Percentiles rank a stretch among this genome's conserved stretches.
Evolutionary conservation across 371 early-diverging fungal species (phyloP).

Genomic region (Saksenaea oblongispora): DNA sequence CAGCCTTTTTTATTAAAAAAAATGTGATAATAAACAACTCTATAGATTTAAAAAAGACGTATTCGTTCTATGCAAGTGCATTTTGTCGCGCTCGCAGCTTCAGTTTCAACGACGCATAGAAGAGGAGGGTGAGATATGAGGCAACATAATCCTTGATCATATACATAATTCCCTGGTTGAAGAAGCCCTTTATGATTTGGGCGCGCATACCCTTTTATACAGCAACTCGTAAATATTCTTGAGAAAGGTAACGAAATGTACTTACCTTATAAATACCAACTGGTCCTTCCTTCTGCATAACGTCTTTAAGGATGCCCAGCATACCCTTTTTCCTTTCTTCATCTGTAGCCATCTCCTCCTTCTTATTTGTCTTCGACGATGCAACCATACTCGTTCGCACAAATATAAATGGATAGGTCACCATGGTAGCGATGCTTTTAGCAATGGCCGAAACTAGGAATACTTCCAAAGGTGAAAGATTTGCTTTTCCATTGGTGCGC

Average conservation of each 20-base stretch:
- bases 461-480: conserved; percentile 45
- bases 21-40: neutral
- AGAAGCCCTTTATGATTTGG: conserved; percentile 65
- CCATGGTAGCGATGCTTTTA: conserved; percentile 58
- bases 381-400: conserved; percentile 52
- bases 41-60: no score
- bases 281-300: conserved; percentile 47
- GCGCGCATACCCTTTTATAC: conserved; percentile 47
- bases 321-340: conserved; percentile 33
- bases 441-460: conserved; percentile 62
- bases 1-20: neutral
- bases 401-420: conserved; percentile 65
- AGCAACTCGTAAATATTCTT: neutral
- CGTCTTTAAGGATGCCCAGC: conserved; percentile 40
- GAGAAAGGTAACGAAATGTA: neutral
- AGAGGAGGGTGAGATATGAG: conserved; percentile 50
- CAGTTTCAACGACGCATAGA: conserved; percentile 42
- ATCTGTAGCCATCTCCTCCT: conserved; percentile 9
- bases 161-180: conserved; percentile 65
- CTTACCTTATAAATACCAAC: conserved; percentile 55
- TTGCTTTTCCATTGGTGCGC: conserved; percentile 24
- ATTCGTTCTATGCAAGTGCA: neutral
- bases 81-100: neutral
- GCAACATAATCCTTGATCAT: conserved; percentile 68
- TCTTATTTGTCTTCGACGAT: neutral